Evolutionary conservation across 345 rosid species (phyloP), one percentile per base, ranked within the genome.

Genomic region (Capsella bursapastoris): DNA sequence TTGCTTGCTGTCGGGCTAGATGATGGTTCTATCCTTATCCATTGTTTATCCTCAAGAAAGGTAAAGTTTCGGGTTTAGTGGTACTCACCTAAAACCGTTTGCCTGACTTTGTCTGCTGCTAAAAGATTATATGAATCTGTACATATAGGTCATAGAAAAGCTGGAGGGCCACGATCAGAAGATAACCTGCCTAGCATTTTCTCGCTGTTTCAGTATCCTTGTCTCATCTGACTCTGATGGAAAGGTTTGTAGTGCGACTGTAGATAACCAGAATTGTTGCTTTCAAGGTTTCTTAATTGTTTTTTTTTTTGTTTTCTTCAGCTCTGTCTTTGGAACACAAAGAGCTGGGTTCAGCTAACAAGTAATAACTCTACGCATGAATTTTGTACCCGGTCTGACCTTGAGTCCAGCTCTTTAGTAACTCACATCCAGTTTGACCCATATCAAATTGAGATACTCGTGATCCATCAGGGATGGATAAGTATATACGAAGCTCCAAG

Each of bases 21-120:
- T 35, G 81, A 83, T 66, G 78, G 77, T 45, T 75, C 80, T 7
- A 83, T 83, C 71, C 32, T 65, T 37, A 64, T 83, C 63, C 82
- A 66, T 66, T 80, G 84, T 62, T 53, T 76, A 56, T 41, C 22
- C 25, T 57, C 79, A 29, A 78, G 73, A 75, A 74, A 74, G 83
- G 86, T 83, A 41, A 27, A 40, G 52, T 60, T 67, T 70, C 62
- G 0, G 12, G 49, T 57, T 63, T 34, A 6, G 2, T 56, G 18
- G 59, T 35, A 14, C 6, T 25, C 15, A 16, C 27, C 47, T 57
- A 18, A 52, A 59, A 68, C 41, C 34, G 2, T 47, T 47, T 53
- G 22, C 51, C 52, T 22, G 44, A 10, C 7, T 62, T 53, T 56
- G 12, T 53, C 51, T 62, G 49, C 5, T 45, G 6, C 32, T 43